Evolutionary conservation across 169 alveolate species (phyloP).

Genomic region (Cryptosporidium sp.): DNA sequence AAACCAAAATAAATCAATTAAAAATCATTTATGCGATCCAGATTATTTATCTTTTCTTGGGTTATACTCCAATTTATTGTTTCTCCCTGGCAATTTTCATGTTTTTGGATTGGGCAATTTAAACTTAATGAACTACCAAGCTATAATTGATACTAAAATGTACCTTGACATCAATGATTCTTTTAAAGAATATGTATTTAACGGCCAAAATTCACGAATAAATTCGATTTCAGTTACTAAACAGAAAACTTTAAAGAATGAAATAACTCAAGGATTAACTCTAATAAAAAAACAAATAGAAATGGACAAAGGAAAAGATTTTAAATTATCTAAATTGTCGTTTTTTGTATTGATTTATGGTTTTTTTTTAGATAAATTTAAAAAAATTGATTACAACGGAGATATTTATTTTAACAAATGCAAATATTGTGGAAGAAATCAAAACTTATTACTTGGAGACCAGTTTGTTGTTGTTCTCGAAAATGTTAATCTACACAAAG

Average conservation of each 20-base stretch:
- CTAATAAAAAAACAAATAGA: slow-evolving; percentile 26
- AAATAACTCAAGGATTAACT: slow-evolving; percentile 29
- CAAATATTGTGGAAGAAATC: slow-evolving; percentile 10
- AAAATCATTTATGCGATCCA: neutral
- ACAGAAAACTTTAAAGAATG: slow-evolving; percentile 1
- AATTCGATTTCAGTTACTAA: neutral
- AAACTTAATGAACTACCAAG: slow-evolving; percentile 16
- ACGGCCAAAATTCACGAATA: neutral
- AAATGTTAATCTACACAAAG: slow-evolving; percentile 35
- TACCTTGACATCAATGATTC: slow-evolving; percentile 27
- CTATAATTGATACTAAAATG: slow-evolving; percentile 42
- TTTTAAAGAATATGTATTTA: neutral
- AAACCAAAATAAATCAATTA: neutral
- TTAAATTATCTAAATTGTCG: neutral
- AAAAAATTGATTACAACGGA: neutral
- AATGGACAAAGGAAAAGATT: neutral
- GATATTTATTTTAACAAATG: neutral
- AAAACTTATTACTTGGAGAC: slow-evolving; percentile 37
- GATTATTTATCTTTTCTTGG: slow-evolving; percentile 1
- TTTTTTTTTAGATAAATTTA: neutral
- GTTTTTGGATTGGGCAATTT: neutral
- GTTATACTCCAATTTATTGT: neutral
- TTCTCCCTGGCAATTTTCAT: neutral
- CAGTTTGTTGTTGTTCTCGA: neutral
- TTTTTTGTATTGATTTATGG: slow-evolving; percentile 28